phyloP scores from a whole-genome alignment of 768 basidiomycete genomes.

The Trametes elegans region DNA sequence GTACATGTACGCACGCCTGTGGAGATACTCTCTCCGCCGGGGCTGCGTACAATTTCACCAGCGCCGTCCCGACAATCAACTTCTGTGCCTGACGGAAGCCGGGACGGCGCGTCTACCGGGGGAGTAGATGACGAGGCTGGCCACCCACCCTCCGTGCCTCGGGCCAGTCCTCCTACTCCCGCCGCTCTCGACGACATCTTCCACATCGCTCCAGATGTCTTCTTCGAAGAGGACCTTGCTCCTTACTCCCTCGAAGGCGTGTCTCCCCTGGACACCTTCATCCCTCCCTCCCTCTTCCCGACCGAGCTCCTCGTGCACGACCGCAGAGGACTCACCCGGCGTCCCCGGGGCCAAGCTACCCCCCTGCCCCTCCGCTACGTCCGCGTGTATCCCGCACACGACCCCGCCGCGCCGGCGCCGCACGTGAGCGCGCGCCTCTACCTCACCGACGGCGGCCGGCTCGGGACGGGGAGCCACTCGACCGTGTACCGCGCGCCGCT shows the following conservation, averaged over 20 bases:
- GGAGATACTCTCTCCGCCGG: no score
- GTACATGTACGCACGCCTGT: no score
- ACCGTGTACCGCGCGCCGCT: slow-evolving; percentile 46
- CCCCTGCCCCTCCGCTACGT: slow-evolving; percentile 5
- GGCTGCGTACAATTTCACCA: no score
- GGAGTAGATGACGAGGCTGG: no score
- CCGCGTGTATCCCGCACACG: slow-evolving; percentile 2
- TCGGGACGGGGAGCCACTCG: slow-evolving; percentile 51
- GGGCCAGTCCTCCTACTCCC: no score
- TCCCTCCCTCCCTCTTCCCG: slow-evolving; percentile 17
- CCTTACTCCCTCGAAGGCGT: not conserved
- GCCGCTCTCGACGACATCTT: not conserved
- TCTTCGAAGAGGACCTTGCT: not conserved
- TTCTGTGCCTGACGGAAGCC: no score
- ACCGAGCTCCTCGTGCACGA: slow-evolving; percentile 21
- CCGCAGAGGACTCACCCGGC: not conserved
- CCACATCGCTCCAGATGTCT: not conserved
- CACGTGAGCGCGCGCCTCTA: slow-evolving; percentile 48
- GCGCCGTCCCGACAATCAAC: no score
- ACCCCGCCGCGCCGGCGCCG: not conserved
- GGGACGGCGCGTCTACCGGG: no score
- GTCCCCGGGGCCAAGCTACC: not conserved
- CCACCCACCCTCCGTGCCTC: no score
- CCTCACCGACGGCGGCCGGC: slow-evolving; percentile 34
- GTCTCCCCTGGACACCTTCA: slow-evolving; percentile 13